Percentiles rank a stretch among this genome's conserved stretches.
phyloP scores from a whole-genome alignment of 768 basidiomycete species.

The Leccinum ochraceum region DNA sequence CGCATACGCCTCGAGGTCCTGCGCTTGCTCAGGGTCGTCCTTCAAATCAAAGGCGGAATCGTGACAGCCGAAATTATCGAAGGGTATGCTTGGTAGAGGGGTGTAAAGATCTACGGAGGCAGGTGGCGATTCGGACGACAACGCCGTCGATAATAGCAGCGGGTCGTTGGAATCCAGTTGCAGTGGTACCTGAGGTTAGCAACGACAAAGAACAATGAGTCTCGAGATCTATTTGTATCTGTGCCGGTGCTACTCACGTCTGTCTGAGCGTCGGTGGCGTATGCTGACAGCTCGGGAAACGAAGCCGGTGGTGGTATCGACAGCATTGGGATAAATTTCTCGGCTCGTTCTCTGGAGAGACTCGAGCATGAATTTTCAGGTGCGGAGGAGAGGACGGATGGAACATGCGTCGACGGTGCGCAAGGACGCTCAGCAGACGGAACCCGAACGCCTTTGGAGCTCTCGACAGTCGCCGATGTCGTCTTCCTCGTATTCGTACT shows the following conservation, averaged over 20 bases:
- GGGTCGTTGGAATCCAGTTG: conserved; percentile 4
- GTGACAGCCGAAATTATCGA: conserved; percentile 5
- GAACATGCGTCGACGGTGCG: conserved; percentile 1
- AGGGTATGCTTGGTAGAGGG: conserved; percentile 1
- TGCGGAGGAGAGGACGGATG: conserved; percentile 20
- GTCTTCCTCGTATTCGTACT: conserved; percentile 10
- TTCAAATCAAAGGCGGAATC: conserved; percentile 8
- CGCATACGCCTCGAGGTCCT: conserved; percentile 32
- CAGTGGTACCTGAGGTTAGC: not conserved
- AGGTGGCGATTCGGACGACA: conserved; percentile 1
- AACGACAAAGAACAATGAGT: conserved; percentile 1
- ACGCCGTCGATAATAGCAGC: not conserved
- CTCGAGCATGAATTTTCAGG: conserved; percentile 5
- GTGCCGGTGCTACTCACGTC: conserved; percentile 10
- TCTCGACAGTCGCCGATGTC: conserved; percentile 12
- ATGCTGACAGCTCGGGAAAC: not conserved
- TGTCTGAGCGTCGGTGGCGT: not conserved
- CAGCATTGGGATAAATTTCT: not conserved
- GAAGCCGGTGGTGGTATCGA: not conserved
- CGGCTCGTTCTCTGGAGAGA: conserved; percentile 3
- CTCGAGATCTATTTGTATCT: not conserved
- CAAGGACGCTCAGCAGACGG: conserved; percentile 8
- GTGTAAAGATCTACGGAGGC: conserved; percentile 4
- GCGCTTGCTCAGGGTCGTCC: conserved; percentile 27
- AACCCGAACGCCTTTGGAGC: conserved; percentile 3